phyloP scores from a whole-genome alignment of 2,329 filamentous ascomycete species.

The Geoglossum cookeanum region DNA sequence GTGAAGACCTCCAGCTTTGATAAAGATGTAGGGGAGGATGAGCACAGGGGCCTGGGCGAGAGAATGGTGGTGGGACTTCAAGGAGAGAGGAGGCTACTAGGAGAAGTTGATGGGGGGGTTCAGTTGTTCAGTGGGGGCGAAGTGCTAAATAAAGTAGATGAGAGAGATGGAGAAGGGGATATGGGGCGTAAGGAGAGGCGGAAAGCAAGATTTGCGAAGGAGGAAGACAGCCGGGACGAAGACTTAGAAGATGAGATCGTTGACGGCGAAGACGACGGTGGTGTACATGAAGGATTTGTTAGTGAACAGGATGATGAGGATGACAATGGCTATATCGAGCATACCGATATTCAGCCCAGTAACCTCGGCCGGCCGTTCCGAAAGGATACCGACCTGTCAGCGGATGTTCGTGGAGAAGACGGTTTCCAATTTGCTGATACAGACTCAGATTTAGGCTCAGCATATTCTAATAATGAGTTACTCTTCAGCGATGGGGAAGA shows the following conservation, averaged over 20 bases:
- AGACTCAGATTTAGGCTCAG: slow-evolving; percentile 84
- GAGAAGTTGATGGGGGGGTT: slow-evolving; percentile 64
- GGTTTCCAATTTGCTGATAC: slow-evolving; percentile 88
- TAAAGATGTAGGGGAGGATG: slow-evolving; percentile 36
- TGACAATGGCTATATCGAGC: slow-evolving; percentile 22
- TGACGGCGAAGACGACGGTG: slow-evolving; percentile 28
- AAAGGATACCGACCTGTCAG: slow-evolving; percentile 29
- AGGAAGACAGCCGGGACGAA: slow-evolving; percentile 27
- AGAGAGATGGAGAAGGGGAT: slow-evolving; percentile 36
- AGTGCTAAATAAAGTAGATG: slow-evolving; percentile 37
- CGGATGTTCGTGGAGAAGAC: slow-evolving; percentile 30
- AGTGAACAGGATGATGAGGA: slow-evolving; percentile 34
- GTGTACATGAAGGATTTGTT: slow-evolving; percentile 19
- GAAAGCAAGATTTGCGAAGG: slow-evolving; percentile 27
- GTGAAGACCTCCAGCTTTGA: slow-evolving; percentile 55
- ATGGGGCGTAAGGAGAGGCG: slow-evolving; percentile 34
- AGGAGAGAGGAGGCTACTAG: slow-evolving; percentile 60
- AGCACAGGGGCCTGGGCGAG: slow-evolving; percentile 78
- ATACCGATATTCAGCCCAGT: slow-evolving; percentile 21
- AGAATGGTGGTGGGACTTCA: slow-evolving; percentile 86
- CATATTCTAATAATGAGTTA: slow-evolving; percentile 45
- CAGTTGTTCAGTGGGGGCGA: slow-evolving; percentile 69
- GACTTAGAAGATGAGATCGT: slow-evolving; percentile 40
- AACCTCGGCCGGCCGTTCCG: slow-evolving; percentile 34
- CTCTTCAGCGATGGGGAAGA: slow-evolving; percentile 28